A percentile compares a stretch with the other conserved stretches of the same genome.
These are phyloP conservation scores for Cladosporium sp. DNA, from an alignment of 2,329 filamentous ascomycete genomes.

Conservation along the genomic window DNA sequence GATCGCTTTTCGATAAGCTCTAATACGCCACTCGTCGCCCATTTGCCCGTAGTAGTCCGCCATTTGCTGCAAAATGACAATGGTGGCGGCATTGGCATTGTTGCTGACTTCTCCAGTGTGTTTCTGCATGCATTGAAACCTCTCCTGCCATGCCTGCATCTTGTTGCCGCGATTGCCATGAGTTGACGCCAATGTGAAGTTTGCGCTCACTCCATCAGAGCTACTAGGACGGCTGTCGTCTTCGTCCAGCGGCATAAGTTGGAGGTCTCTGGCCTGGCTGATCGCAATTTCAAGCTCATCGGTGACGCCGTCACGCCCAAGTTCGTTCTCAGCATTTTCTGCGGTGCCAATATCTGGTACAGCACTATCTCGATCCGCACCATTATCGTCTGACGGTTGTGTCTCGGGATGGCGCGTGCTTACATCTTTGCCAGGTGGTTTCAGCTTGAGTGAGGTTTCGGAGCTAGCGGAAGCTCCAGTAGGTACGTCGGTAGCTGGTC, in stretches of 20 bases:
- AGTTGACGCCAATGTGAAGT: neutral
- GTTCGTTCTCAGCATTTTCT: neutral
- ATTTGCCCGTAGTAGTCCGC: slow-evolving; percentile 68
- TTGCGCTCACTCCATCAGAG: slow-evolving; percentile 15
- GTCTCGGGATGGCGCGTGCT: slow-evolving; percentile 37
- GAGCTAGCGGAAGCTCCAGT: slow-evolving; percentile 17
- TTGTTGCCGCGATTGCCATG: slow-evolving; percentile 9
- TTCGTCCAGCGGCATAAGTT: slow-evolving; percentile 49
- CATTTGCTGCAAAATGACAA: slow-evolving; percentile 75
- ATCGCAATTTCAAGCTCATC: slow-evolving; percentile 66
- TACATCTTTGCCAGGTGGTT: slow-evolving; percentile 42
- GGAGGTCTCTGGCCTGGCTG: slow-evolving; percentile 55
- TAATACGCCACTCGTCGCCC: slow-evolving; percentile 72
- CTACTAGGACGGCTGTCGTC: slow-evolving; percentile 30
- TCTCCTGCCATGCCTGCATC: slow-evolving; percentile 30
- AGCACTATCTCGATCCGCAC: neutral
- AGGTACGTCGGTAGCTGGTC: neutral
- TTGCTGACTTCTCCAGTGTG: slow-evolving; percentile 41
- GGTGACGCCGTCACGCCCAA: neutral
- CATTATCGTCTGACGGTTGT: slow-evolving; percentile 12
- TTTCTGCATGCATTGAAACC: slow-evolving; percentile 58
- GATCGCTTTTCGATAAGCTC: slow-evolving; percentile 74
- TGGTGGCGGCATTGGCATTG: slow-evolving; percentile 72
- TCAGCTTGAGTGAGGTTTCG: slow-evolving; percentile 46
- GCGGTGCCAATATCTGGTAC: neutral